These are phyloP conservation scores for Capsella bursapastoris DNA, from an alignment of 345 rosid genomes.

Conservation along the genomic window DNA sequence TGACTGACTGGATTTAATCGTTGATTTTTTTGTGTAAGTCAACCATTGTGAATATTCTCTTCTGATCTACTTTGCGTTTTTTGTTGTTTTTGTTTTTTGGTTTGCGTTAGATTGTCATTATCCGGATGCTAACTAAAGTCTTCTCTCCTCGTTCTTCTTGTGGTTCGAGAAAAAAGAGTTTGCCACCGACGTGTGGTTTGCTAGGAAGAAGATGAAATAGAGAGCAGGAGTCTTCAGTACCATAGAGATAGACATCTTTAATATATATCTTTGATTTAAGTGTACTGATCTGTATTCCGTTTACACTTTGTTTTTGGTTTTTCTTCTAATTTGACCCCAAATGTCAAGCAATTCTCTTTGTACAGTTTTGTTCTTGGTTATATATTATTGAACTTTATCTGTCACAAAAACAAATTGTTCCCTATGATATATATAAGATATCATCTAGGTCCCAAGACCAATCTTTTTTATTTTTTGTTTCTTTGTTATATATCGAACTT, in stretches of 20 bases:
- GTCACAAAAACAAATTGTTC: too few relatives aligned
- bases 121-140: constrained; percentile 25
- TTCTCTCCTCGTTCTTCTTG: constrained; percentile 3
- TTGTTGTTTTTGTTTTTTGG: too few relatives aligned
- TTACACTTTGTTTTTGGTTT: neutral
- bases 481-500: neutral
- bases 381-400: too few relatives aligned
- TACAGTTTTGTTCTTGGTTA: neutral
- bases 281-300: neutral
- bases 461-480: too few relatives aligned
- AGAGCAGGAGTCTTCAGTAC: neutral
- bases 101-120: constrained; percentile 27
- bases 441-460: too few relatives aligned
- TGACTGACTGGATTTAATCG: constrained; percentile 11
- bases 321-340: neutral
- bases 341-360: neutral
- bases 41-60: constrained; percentile 27
- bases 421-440: too few relatives aligned
- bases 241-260: constrained; percentile 3
- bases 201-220: constrained; percentile 9
- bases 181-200: constrained; percentile 17
- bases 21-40: constrained; percentile 29
- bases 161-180: neutral
- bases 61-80: neutral
- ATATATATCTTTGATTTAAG: too few relatives aligned